Evolutionary conservation across 805 yeast species (phyloP), one percentile per base, ranked within the genome.

Genomic region (Suhomyces faveliae): DNA sequence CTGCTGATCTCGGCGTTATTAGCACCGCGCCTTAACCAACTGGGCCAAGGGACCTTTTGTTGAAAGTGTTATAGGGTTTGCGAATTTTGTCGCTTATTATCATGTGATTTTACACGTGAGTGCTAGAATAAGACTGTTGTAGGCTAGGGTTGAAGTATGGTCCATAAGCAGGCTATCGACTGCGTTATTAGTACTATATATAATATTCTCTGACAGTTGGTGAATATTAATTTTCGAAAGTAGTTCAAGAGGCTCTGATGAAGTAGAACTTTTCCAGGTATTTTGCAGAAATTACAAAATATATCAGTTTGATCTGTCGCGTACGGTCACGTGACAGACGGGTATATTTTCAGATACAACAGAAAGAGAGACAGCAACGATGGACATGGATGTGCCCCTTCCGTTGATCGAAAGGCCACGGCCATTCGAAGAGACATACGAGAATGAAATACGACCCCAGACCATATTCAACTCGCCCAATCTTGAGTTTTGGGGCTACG

Each of bases 11-110:
- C 68, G 68, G 74, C 73, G 74, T 70, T 74, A 75, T 75, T 75
- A 75, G 79, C 78, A 74, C 79, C 75, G 74, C 78, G 79, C 79
- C 79, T 73, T 75, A 74, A 75, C 79, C 79, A 74, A 74, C 79
- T 75, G 76, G 79, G 79, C 79, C 79, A 75, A 75, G 79, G 77
- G 79, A 75, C 75, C 74, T 45, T 39, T 44, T 19, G 35, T 24
- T 49, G 37, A 29, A 12, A 12, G 35, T 22, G 7, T 22, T 22
- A 27, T 11, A 24, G 10, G 27, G 10, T 24, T 24, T 10, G 6
- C 10, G 27, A 24, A 24, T 7, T 7, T 24, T 24, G 10, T 24
- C 27, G 10, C 27, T 24, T 10, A 24, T 24, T 7, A 6, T n/a
- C n/a, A n/a, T n/a, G n/a, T n/a, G n/a, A n/a, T n/a, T n/a, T n/a